Base-by-base conservation (phyloP, 2,329 filamentous ascomycete species). In the Leptographium galeiforme region DNA sequence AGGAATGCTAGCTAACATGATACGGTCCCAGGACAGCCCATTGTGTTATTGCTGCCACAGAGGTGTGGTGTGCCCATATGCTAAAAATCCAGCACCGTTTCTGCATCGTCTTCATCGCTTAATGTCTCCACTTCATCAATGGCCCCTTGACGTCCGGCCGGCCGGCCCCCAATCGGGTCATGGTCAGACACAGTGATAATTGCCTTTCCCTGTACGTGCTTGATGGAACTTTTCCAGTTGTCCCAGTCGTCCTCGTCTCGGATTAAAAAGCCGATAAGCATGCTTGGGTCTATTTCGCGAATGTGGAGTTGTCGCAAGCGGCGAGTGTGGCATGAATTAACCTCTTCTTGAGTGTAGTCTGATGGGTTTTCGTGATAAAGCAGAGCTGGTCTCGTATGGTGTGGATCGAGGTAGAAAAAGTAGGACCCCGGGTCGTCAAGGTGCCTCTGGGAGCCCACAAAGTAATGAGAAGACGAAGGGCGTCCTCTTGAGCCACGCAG, bases 331-430 rank as follows among this genome's bases (percentile, higher is more conserved):
- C 89, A 96, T 1, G 85, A 85, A 53, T 84, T 79, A 16, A 95
- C 66, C 55, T 97, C 89, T 60, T 87, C 84, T 8, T 72, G 63
- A 0, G 81, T 81, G 62, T 89, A 88, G 1, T 79, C 69, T 8
- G 70, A 67, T 1, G 74, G 64, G 48, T 81, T 67, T 33, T 74
- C 66, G 57, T 79, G 77, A 58, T 83, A 84, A 0, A 85, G 81
- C 2, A 96, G 72, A 4, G 85, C 80, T 11, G 84, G 78, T 48
- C 90, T 82, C 2, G 91, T 95, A 60, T 83, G 82, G 64, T 98
- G 93, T 2, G 93, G 93, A 61, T 98, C 93, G 16, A 98, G 81
- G 67, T 97, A 98, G 70, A 96, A 97, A 61, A 97, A 82, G 61
- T 83, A 77, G 52, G 84, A 81, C 34, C 84, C 89, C 53, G 79